A percentile compares a stretch with the other conserved stretches of the same genome.
These are phyloP conservation scores for Amorphotheca resinae DNA, from an alignment of 495 filamentous ascomycete genomes.

Conservation along the genomic window DNA sequence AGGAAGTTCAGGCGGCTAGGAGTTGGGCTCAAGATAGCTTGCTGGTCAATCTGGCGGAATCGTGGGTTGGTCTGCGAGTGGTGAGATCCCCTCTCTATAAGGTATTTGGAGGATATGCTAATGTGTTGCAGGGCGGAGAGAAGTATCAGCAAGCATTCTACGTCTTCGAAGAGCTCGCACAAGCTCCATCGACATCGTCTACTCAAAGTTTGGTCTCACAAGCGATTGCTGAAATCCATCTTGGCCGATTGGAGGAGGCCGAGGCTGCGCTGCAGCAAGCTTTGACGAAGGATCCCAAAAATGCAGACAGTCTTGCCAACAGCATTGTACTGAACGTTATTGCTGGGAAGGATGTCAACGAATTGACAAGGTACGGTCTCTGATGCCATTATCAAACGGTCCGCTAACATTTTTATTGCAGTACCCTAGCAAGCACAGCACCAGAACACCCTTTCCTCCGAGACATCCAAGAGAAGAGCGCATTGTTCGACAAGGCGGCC, in stretches of 20 bases:
- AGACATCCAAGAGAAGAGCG: constrained; percentile 66
- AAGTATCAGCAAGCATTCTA: constrained; percentile 97
- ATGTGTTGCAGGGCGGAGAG: constrained; percentile 60
- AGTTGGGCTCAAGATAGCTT: constrained; percentile 94
- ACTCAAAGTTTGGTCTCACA: constrained; percentile 64
- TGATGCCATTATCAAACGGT: not conserved
- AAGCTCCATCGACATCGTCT: constrained; percentile 61
- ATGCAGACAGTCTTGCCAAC: constrained; percentile 69
- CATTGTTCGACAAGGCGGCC: constrained; percentile 66
- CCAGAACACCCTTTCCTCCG: constrained; percentile 52
- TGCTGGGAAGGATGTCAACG: constrained; percentile 52
- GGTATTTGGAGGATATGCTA: constrained; percentile 3
- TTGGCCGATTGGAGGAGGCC: constrained; percentile 80
- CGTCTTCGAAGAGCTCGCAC: constrained; percentile 93
- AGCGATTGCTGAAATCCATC: constrained; percentile 83
- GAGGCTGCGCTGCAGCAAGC: constrained; percentile 76
- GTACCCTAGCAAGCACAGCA: constrained; percentile 42
- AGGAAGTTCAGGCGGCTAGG: constrained; percentile 80
- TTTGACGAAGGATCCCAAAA: constrained; percentile 54
- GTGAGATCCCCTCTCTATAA: constrained; percentile 38
- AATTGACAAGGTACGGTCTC: constrained; percentile 43
- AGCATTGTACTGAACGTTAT: constrained; percentile 64
- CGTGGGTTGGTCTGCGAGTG: constrained; percentile 82
- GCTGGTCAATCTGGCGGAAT: constrained; percentile 87
- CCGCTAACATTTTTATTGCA: constrained; percentile 23